Percentiles rank a stretch among this genome's conserved stretches.
These are phyloP conservation scores for Botrytis porri DNA, from an alignment of 2,329 filamentous ascomycete genomes.

Conservation along the genomic window DNA sequence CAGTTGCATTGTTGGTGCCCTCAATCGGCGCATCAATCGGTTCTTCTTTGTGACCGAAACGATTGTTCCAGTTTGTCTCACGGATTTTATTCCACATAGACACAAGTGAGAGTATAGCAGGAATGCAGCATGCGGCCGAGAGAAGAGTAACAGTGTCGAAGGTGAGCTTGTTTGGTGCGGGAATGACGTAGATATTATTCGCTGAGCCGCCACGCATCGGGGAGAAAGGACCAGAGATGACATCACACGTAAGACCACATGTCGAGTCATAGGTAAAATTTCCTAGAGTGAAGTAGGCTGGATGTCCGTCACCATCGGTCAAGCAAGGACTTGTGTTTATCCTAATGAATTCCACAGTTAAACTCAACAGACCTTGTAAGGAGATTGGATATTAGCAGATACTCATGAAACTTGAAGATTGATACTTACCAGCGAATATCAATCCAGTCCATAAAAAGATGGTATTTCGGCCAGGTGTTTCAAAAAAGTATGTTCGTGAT, in stretches of 20 bases:
- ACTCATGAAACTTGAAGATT: neutral
- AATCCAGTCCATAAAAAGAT: conserved; percentile 66
- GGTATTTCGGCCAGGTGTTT: conserved; percentile 59
- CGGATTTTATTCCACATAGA: conserved; percentile 64
- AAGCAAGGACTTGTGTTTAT: conserved; percentile 46
- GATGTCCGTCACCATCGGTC: conserved; percentile 41
- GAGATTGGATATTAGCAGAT: conserved; percentile 10
- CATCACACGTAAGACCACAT: conserved; percentile 50
- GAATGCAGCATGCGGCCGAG: conserved; percentile 62
- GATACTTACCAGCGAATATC: conserved; percentile 52
- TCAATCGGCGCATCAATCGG: conserved; percentile 44
- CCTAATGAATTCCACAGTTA: conserved; percentile 64
- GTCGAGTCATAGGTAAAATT: conserved; percentile 45
- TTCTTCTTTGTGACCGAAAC: conserved; percentile 40
- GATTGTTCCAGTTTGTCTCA: conserved; percentile 56
- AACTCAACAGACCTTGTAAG: conserved; percentile 52
- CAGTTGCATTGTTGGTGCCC: conserved; percentile 55
- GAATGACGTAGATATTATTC: conserved; percentile 62
- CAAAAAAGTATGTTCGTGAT: conserved; percentile 59
- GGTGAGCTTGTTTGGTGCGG: conserved; percentile 50
- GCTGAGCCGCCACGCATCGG: conserved; percentile 53
- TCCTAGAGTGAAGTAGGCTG: conserved; percentile 39
- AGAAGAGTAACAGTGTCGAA: conserved; percentile 60
- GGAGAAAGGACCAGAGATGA: conserved; percentile 49
- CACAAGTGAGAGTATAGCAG: conserved; percentile 58